phyloP scores from a whole-genome alignment of 1,284 basidiomycete genomes.

The Ganoderma boninense region DNA sequence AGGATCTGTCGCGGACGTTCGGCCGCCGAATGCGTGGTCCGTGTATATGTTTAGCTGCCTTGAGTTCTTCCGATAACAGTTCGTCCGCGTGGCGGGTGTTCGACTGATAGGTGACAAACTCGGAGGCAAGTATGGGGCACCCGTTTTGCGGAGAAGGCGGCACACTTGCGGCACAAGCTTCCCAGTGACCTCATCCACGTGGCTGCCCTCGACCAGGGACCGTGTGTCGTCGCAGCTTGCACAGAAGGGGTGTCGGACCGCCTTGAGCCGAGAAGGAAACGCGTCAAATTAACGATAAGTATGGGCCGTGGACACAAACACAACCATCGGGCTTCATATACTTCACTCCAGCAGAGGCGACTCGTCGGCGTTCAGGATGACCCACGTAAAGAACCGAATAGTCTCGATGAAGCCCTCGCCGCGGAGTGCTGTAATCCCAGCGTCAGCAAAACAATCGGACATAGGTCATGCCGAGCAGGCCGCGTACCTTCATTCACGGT shows the following conservation, averaged over 20 bases:
- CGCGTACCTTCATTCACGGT: conserved; percentile 57
- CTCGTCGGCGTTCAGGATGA: conserved; percentile 59
- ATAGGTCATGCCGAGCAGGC: not conserved
- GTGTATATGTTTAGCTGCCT: not conserved
- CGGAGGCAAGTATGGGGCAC: not conserved
- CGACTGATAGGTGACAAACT: not conserved
- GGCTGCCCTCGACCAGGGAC: not conserved
- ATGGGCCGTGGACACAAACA: not conserved
- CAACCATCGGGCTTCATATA: not conserved
- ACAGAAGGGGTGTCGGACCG: not conserved
- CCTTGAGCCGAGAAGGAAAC: not conserved
- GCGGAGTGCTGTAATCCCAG: conserved; percentile 43
- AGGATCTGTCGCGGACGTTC: not conserved
- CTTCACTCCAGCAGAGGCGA: conserved; percentile 25
- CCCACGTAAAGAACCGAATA: conserved; percentile 53
- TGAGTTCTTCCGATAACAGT: not conserved
- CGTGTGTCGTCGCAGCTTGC: not conserved
- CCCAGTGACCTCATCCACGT: not conserved
- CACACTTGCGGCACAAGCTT: not conserved
- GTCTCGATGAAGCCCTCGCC: conserved; percentile 52
- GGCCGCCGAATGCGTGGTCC: not conserved
- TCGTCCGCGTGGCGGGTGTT: not conserved
- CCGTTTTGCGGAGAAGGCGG: not conserved
- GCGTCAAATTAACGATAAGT: not conserved
- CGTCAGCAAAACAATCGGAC: not conserved